Evolutionary conservation across 768 basidiomycete genomes (phyloP), one percentile per base, ranked within the genome.

Genomic region (Lactifluus piperatus): DNA sequence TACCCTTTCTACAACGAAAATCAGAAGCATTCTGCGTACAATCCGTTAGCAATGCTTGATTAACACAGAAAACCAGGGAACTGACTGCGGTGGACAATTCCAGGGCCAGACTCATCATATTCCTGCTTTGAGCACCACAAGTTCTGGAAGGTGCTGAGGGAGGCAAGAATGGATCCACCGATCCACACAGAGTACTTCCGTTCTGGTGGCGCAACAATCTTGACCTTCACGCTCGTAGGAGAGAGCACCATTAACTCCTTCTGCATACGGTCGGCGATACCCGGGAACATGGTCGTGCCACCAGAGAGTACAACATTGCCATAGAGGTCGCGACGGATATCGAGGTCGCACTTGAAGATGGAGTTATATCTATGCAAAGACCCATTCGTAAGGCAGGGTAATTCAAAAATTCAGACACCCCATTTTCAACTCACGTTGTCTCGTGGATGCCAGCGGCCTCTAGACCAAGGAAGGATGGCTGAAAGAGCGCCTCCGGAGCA

Each of bases 131-230:
- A 85, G 76, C 87, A 87, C 91, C 93, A 95, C 75, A 94, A 76
- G 72, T 92, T 93, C 79, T 95, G 92, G 93, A 95, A 95, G 67
- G 93, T 94, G 69, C 83, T 86, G 50, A 95, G 81, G 32, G 90
- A 93, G 44, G 91, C 92, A 66, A 90, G 75, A 67, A 88, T 89
- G 47, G 85, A 86, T 60, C 87, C 87, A 76, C 87, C 88, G 67
- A 93, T 92, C 90, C 93, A 95, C 73, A 94, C 93, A 54, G 89
- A 91, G 81, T 93, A 92, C 72, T 91, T 94, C 66, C 92, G 79
- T 79, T 94, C 92, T 54, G 93, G 91, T 48, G 92, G 92, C 61
- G 91, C 88, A 58, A 91, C 88, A 59, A 94, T 91, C 83, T 91
- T 92, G 76, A 93, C 86, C 80, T 92, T 94, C 86, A 94, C 87